Evolutionary conservation across 371 early-diverging fungal genomes (phyloP).

Genomic region (Lichtheimia ramosa): DNA sequence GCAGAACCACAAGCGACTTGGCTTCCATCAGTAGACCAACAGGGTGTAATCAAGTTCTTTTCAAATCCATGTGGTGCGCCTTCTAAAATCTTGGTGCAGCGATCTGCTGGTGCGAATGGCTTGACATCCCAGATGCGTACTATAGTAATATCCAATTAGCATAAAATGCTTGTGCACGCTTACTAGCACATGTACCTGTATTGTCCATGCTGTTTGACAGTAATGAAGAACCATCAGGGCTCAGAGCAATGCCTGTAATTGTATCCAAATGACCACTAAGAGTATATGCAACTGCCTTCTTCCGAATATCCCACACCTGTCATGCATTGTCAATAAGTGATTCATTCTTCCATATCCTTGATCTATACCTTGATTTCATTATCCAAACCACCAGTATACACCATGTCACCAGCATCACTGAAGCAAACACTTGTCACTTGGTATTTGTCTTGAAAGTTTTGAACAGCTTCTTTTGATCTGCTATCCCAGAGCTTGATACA

Average conservation of each 20-base stretch:
- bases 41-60: constrained; percentile 87
- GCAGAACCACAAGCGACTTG: constrained; percentile 90
- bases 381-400: constrained; percentile 91
- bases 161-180: too few species aligned
- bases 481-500: constrained; percentile 77
- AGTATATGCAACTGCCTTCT: constrained; percentile 61
- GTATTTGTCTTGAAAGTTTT: constrained; percentile 67
- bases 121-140: constrained; percentile 95
- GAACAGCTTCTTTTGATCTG: constrained; percentile 72
- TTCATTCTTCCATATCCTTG: background rate
- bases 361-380: constrained; percentile 72
- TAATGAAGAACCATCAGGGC: constrained; percentile 81
- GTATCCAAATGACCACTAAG: constrained; percentile 89
- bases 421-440: constrained; percentile 84
- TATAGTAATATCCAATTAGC: background rate
- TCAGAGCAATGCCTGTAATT: constrained; percentile 82
- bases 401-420: constrained; percentile 75
- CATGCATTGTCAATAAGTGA: background rate
- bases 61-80: constrained; percentile 95
- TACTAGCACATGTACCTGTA: constrained; percentile 52
- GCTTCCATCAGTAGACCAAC: constrained; percentile 89
- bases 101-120: constrained; percentile 76
- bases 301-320: constrained; percentile 87
- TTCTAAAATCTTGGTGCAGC: constrained; percentile 69
- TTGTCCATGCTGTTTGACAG: constrained; percentile 92